Conservation (phyloP, 2,329 filamentous ascomycete genomes). For the Diaporthe sp. region DNA sequence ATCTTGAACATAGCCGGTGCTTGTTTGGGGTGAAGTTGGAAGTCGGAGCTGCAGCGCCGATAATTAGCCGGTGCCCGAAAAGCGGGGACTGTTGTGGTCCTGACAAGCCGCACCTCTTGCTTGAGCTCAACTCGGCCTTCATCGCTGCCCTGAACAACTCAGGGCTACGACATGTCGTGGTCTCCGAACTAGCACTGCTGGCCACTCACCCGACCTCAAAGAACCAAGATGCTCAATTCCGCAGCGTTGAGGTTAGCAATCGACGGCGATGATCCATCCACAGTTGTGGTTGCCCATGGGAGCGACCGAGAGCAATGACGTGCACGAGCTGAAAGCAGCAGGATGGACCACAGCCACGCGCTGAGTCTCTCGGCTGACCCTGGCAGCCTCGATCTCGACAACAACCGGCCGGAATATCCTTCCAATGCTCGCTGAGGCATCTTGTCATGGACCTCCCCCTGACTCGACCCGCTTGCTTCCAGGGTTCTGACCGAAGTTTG, state of each 20-base stretch:
- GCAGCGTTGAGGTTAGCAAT: neutral
- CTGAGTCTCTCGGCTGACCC: neutral
- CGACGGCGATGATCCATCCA: neutral
- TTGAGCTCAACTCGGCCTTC: neutral
- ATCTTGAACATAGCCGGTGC: neutral
- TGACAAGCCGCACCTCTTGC: neutral
- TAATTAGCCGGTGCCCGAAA: neutral
- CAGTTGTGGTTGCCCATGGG: neutral
- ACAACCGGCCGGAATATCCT: neutral
- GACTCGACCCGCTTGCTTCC: neutral
- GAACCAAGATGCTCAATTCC: too few relatives aligned
- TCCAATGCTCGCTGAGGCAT: neutral
- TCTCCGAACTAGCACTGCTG: neutral
- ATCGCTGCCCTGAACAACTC: neutral
- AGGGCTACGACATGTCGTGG: neutral
- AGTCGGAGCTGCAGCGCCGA: neutral
- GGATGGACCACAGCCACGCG: conserved; percentile 4
- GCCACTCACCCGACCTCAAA: too few relatives aligned
- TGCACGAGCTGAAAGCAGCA: neutral
- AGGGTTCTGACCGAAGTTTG: conserved; percentile 1
- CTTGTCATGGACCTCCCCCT: neutral
- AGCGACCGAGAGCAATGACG: neutral
- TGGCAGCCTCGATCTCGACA: neutral
- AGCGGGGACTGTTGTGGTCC: neutral
- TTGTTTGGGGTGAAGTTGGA: neutral